phyloP scores from a whole-genome alignment of 805 yeast species.

The Monosporozyma siamensis region DNA sequence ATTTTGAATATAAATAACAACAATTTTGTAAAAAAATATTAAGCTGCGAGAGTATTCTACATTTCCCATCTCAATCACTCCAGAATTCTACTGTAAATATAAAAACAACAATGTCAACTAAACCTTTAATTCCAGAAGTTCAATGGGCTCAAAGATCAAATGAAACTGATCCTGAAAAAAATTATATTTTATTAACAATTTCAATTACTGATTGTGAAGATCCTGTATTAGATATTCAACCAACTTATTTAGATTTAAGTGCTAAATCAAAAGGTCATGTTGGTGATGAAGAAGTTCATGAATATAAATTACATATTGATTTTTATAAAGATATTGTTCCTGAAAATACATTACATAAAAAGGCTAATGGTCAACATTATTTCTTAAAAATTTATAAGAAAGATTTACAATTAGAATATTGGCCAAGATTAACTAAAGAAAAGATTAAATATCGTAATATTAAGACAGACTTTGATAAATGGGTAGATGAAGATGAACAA shows the following conservation, averaged over 20 bases:
- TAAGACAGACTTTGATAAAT: conserved; percentile 91
- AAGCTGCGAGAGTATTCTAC: no score
- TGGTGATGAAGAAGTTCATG: conserved; percentile 33
- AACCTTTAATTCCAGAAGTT: conserved; percentile 40
- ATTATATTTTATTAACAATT: conserved; percentile 66
- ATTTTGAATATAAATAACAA: neutral
- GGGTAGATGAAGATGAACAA: conserved; percentile 99
- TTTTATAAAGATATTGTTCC: conserved; percentile 69
- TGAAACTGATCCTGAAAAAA: conserved; percentile 61
- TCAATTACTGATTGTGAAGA: conserved; percentile 59
- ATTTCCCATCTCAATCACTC: no score
- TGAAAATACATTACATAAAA: conserved; percentile 45
- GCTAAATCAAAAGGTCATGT: conserved; percentile 37
- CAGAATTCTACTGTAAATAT: neutral
- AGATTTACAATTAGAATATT: conserved; percentile 61
- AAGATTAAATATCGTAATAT: conserved; percentile 70
- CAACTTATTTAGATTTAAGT: conserved; percentile 42
- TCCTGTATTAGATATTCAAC: conserved; percentile 52
- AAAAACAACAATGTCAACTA: conserved; percentile 5
- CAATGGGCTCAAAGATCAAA: conserved; percentile 96
- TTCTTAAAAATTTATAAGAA: conserved; percentile 62
- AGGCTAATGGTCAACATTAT: conserved; percentile 45
- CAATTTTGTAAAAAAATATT: no score
- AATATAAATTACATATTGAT: conserved; percentile 60
- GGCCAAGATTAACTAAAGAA: conserved; percentile 93